These are phyloP conservation scores for Ramichloridium luteum DNA, from an alignment of 2,329 filamentous ascomycete species.

Conservation along the genomic window DNA sequence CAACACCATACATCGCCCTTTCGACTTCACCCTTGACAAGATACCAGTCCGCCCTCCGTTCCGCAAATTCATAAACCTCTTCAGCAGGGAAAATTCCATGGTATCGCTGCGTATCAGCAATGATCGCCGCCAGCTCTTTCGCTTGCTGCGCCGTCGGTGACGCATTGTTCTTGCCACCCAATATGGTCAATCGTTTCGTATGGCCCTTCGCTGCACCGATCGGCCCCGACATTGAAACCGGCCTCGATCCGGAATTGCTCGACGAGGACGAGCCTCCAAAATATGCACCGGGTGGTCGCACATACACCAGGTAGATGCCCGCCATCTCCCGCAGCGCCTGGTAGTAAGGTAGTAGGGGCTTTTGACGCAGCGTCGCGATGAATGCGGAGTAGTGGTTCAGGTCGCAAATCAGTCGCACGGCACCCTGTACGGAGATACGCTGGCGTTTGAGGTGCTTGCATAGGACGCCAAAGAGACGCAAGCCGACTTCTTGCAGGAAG, in stretches of 20 bases:
- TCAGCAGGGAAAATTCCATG: slow-evolving; percentile 86
- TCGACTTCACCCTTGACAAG: slow-evolving; percentile 79
- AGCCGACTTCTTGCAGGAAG: slow-evolving; percentile 93
- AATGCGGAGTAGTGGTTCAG: slow-evolving; percentile 90
- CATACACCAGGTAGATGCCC: slow-evolving; percentile 86
- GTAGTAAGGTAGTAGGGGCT: slow-evolving; percentile 79
- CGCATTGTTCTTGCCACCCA: slow-evolving; percentile 15
- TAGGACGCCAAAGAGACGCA: slow-evolving; percentile 78
- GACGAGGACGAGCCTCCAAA: slow-evolving; percentile 11
- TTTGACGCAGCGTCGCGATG: slow-evolving; percentile 68
- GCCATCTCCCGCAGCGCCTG: slow-evolving; percentile 79
- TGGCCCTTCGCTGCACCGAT: slow-evolving; percentile 6
- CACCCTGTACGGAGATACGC: slow-evolving; percentile 77
- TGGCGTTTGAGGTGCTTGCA: slow-evolving; percentile 98
- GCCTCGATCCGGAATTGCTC: neutral
- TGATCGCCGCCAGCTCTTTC: slow-evolving; percentile 89
- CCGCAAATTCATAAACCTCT: slow-evolving; percentile 95
- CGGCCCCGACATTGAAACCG: no score
- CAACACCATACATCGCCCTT: slow-evolving; percentile 92
- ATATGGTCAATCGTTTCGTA: neutral
- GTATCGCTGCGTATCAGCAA: slow-evolving; percentile 83
- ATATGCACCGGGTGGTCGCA: slow-evolving; percentile 21
- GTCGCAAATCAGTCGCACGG: slow-evolving; percentile 87
- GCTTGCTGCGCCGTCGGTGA: slow-evolving; percentile 55
- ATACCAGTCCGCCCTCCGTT: slow-evolving; percentile 90